phyloP scores from a whole-genome alignment of 2,329 filamentous ascomycete genomes.

The Colletotrichum karsti region DNA sequence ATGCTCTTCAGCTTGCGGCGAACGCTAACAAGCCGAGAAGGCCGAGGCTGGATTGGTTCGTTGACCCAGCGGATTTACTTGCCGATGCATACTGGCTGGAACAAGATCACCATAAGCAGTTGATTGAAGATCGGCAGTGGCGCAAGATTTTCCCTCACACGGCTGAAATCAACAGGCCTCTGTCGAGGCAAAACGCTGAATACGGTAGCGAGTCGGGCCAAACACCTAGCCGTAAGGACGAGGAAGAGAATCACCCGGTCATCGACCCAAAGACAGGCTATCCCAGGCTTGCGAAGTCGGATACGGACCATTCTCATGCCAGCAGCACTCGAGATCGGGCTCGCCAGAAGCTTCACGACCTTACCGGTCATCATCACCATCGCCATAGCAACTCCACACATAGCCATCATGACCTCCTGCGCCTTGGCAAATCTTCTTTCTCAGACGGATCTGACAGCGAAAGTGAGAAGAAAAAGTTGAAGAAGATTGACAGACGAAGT shows the following conservation, averaged over 20 bases:
- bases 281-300: slow-evolving; percentile 34
- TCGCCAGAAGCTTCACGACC: slow-evolving; percentile 66
- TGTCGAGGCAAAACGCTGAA: slow-evolving; percentile 37
- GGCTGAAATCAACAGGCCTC: slow-evolving; percentile 35
- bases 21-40: slow-evolving; percentile 69
- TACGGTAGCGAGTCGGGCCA: slow-evolving; percentile 17
- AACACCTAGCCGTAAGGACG: not conserved
- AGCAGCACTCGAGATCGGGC: slow-evolving; percentile 66
- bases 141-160: slow-evolving; percentile 71
- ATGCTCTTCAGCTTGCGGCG: slow-evolving; percentile 50
- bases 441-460: slow-evolving; percentile 71
- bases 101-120: slow-evolving; percentile 78
- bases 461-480: slow-evolving; percentile 41
- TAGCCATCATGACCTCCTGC: slow-evolving; percentile 61
- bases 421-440: slow-evolving; percentile 60
- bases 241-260: not conserved
- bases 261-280: slow-evolving; percentile 32
- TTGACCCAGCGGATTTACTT: slow-evolving; percentile 84
- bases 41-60: slow-evolving; percentile 84
- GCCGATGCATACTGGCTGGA: slow-evolving; percentile 94
- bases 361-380: slow-evolving; percentile 51
- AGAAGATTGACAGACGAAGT: slow-evolving; percentile 43
- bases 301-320: slow-evolving; percentile 56
- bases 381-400: slow-evolving; percentile 59
- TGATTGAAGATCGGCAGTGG: slow-evolving; percentile 84